Evolutionary conservation across 2,329 filamentous ascomycete species (phyloP), one percentile per base, ranked within the genome.

Genomic region (Botrytis aclada): DNA sequence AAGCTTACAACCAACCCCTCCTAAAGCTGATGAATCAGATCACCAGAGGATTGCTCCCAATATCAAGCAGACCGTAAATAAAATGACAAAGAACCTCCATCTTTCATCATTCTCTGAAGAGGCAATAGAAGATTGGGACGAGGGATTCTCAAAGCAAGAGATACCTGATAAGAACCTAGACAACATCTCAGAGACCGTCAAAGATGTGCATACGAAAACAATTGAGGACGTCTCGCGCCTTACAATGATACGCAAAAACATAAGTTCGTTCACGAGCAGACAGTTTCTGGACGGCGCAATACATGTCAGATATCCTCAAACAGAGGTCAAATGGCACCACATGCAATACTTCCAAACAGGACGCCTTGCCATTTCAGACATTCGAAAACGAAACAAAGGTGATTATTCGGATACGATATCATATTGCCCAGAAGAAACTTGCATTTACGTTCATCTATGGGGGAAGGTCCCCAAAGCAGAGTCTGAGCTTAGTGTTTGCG

Each of bases 31-130:
- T 1, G 61, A 71, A 32, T 34, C 45, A 37, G 70, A 71, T 32
- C 61, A 54, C n/a, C 41, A 65, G 39, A 43, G 45, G 34, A 73
- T 76, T 66, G 64, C 71, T n/a, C 65, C 69, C 45, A 75, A 61
- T 32, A 76, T 79, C 34, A 74, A 72, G 71, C 41, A 72, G 45
- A 76, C 75, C 16, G 72, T 77, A 25, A 75, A 75, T 18, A 77
- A 69, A 65, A 77, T 77, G 75, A 77, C 75, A 20, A 75, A 75
- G 47, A 78, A 78, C 43, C 74, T 72, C 34, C 74, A 76, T 54
- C 20, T 37, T 22, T 54, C 54, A 41, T 39, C 65, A 9, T 43
- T 22, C 29, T 72, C 54, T 22, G 74, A 75, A 39, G 72, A 67
- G 32, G 34, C 16, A 4, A 37, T 20, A 37, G 66, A 67, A 34